Evolutionary conservation across 2,329 filamentous ascomycete species (phyloP).

Genomic region (Gliomastix tumulicola): DNA sequence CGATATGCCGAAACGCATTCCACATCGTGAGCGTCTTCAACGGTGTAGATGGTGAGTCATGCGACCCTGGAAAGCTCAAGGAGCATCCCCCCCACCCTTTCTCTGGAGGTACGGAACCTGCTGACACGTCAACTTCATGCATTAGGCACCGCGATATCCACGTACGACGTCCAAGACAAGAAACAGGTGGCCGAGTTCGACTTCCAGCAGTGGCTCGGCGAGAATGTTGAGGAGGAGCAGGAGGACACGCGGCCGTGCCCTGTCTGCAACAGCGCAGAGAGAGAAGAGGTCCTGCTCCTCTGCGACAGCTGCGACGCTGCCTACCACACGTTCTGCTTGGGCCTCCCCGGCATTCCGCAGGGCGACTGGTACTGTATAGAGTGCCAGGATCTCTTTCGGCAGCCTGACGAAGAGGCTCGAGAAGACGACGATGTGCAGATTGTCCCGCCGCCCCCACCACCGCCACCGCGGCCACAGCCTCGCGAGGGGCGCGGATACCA

Average conservation of each 20-base stretch:
- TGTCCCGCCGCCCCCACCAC: constrained; percentile 10
- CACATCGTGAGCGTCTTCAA: constrained; percentile 83
- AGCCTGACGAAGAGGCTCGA: constrained; percentile 17
- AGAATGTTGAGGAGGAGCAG: constrained; percentile 62
- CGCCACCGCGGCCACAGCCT: constrained; percentile 18
- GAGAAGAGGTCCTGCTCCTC: constrained; percentile 78
- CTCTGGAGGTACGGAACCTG: background rate
- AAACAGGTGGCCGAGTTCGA: constrained; percentile 89
- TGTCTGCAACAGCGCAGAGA: constrained; percentile 73
- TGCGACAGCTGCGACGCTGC: constrained; percentile 87
- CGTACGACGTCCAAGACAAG: constrained; percentile 68
- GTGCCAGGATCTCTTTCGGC: constrained; percentile 51
- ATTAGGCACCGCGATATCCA: constrained; percentile 50
- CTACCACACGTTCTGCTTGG: constrained; percentile 89
- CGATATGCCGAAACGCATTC: constrained; percentile 89
- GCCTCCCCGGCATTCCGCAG: constrained; percentile 66
- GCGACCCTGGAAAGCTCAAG: constrained; percentile 1
- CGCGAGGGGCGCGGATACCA: constrained; percentile 24
- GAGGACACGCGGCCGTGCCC: constrained; percentile 69
- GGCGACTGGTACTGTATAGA: constrained; percentile 89
- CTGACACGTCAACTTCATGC: constrained; percentile 2
- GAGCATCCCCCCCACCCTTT: constrained; percentile 6
- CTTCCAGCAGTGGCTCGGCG: constrained; percentile 64
- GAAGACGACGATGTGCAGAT: constrained; percentile 43
- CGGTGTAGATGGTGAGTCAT: constrained; percentile 65